A percentile compares a stretch with the other conserved stretches of the same genome.
These are phyloP conservation scores for Camellia lanceoleosa DNA, from an alignment of 148 eudicot genomes.

Conservation along the genomic window DNA sequence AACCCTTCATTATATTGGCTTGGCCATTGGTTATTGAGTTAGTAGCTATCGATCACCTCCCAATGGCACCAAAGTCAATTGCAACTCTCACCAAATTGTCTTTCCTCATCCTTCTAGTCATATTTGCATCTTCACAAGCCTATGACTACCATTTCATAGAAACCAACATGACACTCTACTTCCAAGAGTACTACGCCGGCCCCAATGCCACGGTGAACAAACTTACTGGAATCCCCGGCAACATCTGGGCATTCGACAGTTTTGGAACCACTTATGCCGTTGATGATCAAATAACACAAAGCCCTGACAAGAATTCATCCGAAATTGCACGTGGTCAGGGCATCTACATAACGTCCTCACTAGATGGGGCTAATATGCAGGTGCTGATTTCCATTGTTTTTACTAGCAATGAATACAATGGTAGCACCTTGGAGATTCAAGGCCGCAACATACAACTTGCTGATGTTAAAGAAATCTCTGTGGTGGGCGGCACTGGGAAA, in stretches of 20 bases:
- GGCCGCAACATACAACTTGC: not conserved
- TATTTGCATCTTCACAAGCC: not conserved
- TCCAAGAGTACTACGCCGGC: not conserved
- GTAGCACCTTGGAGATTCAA: slow-evolving; percentile 12
- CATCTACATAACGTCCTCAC: not conserved
- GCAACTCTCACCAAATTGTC: not conserved
- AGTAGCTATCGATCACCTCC: not conserved
- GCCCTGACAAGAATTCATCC: not conserved
- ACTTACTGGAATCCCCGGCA: not conserved
- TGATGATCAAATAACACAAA: not conserved
- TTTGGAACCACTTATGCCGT: not conserved
- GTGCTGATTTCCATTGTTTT: not conserved
- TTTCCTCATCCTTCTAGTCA: not conserved
- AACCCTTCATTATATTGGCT: no score
- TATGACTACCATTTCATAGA: not conserved
- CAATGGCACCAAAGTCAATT: not conserved
- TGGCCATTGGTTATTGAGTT: no score
- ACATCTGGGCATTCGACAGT: not conserved
- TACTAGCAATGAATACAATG: not conserved
- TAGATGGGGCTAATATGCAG: not conserved
- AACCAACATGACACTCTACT: slow-evolving; percentile 6
- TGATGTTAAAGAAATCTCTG: not conserved
- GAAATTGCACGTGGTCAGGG: not conserved
- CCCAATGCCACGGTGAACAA: not conserved
- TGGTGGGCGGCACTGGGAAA: not conserved